These are phyloP conservation scores for Pisolithus albus DNA, from an alignment of 768 basidiomycete genomes.

Conservation along the genomic window DNA sequence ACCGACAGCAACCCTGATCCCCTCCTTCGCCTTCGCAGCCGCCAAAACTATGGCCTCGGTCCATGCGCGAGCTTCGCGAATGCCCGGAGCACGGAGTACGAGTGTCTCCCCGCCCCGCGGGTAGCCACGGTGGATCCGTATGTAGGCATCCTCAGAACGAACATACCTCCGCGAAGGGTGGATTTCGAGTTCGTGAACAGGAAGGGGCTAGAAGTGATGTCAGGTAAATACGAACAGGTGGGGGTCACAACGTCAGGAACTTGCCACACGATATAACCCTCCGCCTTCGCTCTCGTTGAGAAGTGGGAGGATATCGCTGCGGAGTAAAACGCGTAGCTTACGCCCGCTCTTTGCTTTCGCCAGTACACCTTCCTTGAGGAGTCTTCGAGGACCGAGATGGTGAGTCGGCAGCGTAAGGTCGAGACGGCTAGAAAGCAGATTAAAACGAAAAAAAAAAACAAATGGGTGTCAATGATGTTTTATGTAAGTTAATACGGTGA, in stretches of 20 bases:
- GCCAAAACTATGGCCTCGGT: conserved; percentile 32
- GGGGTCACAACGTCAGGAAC: conserved; percentile 16
- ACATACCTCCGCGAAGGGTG: conserved; percentile 34
- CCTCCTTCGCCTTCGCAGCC: conserved; percentile 12
- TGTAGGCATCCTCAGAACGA: conserved; percentile 42
- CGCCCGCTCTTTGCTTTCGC: conserved; percentile 56
- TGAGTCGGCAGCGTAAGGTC: conserved; percentile 87
- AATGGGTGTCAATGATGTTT: not conserved
- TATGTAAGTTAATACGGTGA: too few species aligned
- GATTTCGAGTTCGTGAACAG: conserved; percentile 59
- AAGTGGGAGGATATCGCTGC: too few species aligned
- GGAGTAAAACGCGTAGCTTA: too few species aligned
- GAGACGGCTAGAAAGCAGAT: conserved; percentile 44
- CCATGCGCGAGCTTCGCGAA: conserved; percentile 55
- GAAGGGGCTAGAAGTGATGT: conserved; percentile 51
- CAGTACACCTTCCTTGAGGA: conserved; percentile 74
- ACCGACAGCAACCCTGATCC: not conserved
- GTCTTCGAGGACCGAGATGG: conserved; percentile 67
- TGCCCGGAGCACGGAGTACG: conserved; percentile 47
- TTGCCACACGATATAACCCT: conserved; percentile 72
- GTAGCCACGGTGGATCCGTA: conserved; percentile 52
- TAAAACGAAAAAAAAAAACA: too few species aligned
- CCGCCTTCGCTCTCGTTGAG: too few species aligned
- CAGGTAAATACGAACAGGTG: not conserved
- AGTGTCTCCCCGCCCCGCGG: conserved; percentile 71